Conservation (phyloP, 768 basidiomycete species). For the Phaeotremella fagi region DNA sequence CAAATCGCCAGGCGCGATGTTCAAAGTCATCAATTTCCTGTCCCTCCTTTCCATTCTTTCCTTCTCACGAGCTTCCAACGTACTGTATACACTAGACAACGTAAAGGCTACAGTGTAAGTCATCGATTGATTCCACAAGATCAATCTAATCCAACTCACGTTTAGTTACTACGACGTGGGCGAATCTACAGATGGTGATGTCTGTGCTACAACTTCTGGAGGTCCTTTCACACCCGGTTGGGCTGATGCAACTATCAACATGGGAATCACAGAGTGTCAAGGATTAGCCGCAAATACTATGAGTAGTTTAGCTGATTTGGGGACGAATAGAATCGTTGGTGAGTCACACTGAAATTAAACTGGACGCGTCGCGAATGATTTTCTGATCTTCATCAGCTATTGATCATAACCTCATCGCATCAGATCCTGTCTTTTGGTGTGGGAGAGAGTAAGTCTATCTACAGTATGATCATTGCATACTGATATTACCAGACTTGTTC, state of each 20-base stretch:
- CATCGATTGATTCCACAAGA: neutral
- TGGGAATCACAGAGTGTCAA: neutral
- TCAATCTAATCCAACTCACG: neutral
- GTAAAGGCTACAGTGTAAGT: neutral
- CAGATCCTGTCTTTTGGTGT: slow-evolving; percentile 11
- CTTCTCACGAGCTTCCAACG: neutral
- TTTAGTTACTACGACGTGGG: slow-evolving; percentile 15
- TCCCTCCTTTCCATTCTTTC: neutral
- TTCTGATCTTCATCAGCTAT: slow-evolving; percentile 3
- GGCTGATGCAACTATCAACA: slow-evolving; percentile 1
- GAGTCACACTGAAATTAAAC: neutral
- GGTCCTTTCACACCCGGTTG: neutral
- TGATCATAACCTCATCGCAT: slow-evolving; percentile 5
- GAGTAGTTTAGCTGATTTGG: slow-evolving; percentile 4
- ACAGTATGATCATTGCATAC: too few species aligned
- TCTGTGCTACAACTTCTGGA: neutral
- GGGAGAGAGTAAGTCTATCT: slow-evolving; percentile 12
- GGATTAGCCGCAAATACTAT: neutral
- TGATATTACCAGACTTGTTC: neutral
- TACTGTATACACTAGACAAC: neutral
- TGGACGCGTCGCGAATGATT: neutral
- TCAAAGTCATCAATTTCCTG: neutral
- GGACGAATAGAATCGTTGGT: slow-evolving; percentile 14
- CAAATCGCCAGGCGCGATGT: neutral
- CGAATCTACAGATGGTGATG: slow-evolving; percentile 3